phyloP scores from a whole-genome alignment of 352 stramenopile species.

The Phytopythium chamaehyphon region DNA sequence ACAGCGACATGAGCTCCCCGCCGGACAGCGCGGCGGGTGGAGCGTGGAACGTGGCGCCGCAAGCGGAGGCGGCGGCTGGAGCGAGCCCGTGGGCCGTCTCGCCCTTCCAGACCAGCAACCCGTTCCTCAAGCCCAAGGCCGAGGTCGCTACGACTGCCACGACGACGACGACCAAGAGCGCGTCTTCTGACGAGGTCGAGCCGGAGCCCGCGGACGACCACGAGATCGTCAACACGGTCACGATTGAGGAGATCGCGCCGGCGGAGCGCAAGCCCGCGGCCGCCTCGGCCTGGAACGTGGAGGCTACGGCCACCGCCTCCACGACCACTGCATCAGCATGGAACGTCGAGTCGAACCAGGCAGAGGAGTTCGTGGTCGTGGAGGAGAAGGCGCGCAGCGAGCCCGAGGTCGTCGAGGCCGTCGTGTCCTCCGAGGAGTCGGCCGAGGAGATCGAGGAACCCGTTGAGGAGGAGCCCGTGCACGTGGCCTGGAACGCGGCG shows the following conservation, averaged over 20 bases:
- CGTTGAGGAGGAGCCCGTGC: conserved; percentile 10
- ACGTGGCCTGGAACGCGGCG: conserved; percentile 5
- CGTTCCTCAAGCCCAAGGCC: conserved; percentile 21
- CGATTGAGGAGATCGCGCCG: conserved; percentile 18
- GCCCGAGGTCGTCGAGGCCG: conserved; percentile 1
- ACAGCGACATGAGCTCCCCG: conserved; percentile 29
- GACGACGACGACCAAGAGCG: background rate
- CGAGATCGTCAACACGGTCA: conserved; percentile 21
- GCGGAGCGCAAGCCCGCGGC: conserved; percentile 6
- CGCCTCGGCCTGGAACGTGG: conserved; percentile 8
- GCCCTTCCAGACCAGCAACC: conserved; percentile 37
- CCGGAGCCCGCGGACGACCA: conserved; percentile 26
- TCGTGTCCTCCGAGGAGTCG: conserved; percentile 6
- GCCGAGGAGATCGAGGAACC: conserved; percentile 4
- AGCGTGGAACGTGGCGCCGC: conserved; percentile 53
- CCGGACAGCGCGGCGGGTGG: conserved; percentile 19
- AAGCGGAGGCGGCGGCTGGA: conserved; percentile 15
- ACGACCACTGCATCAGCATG: conserved; percentile 11
- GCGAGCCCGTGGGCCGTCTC: conserved; percentile 35
- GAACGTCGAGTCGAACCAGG: conserved; percentile 8
- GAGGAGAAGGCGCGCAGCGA: conserved; percentile 1
- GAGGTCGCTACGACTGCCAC: conserved; percentile 1
- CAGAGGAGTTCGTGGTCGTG: conserved; percentile 7
- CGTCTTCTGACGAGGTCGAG: conserved; percentile 6
- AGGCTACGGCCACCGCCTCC: too few species aligned